Conservation (phyloP, 352 stramenopile species). For the Phytophthora pluvialis region DNA sequence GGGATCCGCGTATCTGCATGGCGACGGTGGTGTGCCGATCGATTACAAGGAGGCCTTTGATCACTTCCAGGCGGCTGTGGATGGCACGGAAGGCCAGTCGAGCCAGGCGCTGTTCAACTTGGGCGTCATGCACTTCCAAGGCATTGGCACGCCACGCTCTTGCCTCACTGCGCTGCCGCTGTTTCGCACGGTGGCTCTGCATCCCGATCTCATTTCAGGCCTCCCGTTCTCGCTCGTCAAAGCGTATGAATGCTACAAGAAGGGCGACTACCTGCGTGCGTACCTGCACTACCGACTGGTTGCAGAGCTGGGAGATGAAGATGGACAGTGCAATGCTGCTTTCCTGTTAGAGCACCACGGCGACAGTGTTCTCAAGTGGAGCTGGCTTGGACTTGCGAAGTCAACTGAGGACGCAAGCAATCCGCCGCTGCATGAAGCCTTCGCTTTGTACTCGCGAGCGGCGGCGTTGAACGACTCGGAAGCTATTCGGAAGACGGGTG, state of each 20-base stretch:
- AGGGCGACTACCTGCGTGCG: slow-evolving; percentile 66
- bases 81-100: slow-evolving; percentile 45
- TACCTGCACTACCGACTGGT: slow-evolving; percentile 77
- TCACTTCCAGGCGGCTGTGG: slow-evolving; percentile 68
- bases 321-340: slow-evolving; percentile 71
- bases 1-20: slow-evolving; percentile 69
- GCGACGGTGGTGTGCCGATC: slow-evolving; percentile 53
- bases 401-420: slow-evolving; percentile 9
- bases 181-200: slow-evolving; percentile 72
- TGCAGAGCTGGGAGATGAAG: slow-evolving; percentile 66
- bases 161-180: slow-evolving; percentile 54
- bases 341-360: slow-evolving; percentile 73
- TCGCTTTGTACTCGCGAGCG: slow-evolving; percentile 59
- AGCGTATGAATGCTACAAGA: slow-evolving; percentile 67
- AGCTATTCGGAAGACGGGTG: slow-evolving; percentile 67
- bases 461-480: slow-evolving; percentile 75
- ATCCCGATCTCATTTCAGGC: slow-evolving; percentile 51
- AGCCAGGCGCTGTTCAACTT: slow-evolving; percentile 73
- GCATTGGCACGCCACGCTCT: slow-evolving; percentile 54
- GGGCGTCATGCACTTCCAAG: slow-evolving; percentile 77
- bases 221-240: slow-evolving; percentile 75
- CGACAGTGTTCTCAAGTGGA: slow-evolving; percentile 46
- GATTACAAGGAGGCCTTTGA: slow-evolving; percentile 59
- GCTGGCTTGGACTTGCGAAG: slow-evolving; percentile 31
- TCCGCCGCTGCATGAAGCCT: slow-evolving; percentile 49